Conservation (phyloP, 768 basidiomycete genomes). For the Hygrocybe punicea region DNA sequence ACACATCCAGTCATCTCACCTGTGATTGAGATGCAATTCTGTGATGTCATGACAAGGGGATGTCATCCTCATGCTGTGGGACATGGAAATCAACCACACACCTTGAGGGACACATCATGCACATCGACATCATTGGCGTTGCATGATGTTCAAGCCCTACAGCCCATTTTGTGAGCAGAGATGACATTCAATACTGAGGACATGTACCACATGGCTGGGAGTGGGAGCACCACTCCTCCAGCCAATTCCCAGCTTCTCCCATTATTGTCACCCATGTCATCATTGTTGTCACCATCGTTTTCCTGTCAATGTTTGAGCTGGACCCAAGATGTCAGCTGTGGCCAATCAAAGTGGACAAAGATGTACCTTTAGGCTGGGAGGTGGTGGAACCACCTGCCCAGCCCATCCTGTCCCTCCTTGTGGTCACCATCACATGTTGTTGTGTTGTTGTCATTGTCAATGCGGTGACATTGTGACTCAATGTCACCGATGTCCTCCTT, state of each 20-base stretch:
- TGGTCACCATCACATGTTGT: background rate
- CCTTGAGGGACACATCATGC: background rate
- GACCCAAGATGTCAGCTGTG: background rate
- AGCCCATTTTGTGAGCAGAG: no score
- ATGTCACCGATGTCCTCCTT: background rate
- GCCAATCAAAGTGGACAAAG: background rate
- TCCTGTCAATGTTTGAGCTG: background rate
- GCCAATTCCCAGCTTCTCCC: background rate
- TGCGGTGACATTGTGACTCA: background rate
- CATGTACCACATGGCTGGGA: no score
- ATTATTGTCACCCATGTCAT: background rate
- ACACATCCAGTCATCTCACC: background rate
- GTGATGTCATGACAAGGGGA: background rate
- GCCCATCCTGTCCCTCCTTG: background rate
- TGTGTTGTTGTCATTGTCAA: background rate
- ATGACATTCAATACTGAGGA: no score
- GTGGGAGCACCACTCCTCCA: no score
- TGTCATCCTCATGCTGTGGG: no score
- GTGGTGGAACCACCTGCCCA: background rate
- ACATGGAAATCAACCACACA: background rate
- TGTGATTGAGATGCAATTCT: background rate
- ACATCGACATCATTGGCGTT: background rate
- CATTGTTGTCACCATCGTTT: background rate
- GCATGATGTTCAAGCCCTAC: background rate
- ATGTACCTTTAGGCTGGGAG: background rate